A percentile compares a stretch with the other conserved stretches of the same genome.
Conservation (phyloP, 169 alveolate genomes). For the Plasmodium berghei region DNA sequence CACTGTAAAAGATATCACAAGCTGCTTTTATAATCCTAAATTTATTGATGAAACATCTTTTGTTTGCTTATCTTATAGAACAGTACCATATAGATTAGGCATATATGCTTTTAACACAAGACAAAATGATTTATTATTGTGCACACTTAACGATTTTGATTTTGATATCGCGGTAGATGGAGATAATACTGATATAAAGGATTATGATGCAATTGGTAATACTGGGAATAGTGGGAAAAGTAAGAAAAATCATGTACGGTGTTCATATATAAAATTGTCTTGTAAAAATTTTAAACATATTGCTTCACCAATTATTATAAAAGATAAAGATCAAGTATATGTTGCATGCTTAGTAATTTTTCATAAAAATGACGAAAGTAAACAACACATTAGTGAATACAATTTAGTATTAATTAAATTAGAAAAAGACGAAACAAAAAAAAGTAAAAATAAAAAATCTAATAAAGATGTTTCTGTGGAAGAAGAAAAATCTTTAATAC, state of each 20-base stretch:
- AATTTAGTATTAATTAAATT: slow-evolving; percentile 48
- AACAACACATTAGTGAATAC: slow-evolving; percentile 48
- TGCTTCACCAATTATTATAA: slow-evolving; percentile 33
- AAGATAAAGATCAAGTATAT: slow-evolving; percentile 18
- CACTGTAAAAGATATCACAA: slow-evolving; percentile 32
- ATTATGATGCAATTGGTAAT: not conserved
- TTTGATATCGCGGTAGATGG: not conserved
- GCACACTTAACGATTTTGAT: slow-evolving; percentile 43
- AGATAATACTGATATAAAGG: not conserved
- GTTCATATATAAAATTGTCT: slow-evolving; percentile 48
- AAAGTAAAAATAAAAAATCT: not conserved
- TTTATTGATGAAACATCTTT: slow-evolving; percentile 75
- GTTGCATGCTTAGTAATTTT: slow-evolving; percentile 45
- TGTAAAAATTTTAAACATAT: slow-evolving; percentile 46
- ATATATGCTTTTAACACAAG: slow-evolving; percentile 57
- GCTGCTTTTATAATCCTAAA: slow-evolving; percentile 64
- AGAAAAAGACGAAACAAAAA: slow-evolving; percentile 32
- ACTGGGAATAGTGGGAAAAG: not conserved
- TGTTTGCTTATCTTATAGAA: slow-evolving; percentile 54
- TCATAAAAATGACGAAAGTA: slow-evolving; percentile 25
- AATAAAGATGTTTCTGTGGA: not conserved
- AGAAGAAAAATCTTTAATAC: slow-evolving; percentile 2
- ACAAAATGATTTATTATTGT: slow-evolving; percentile 42
- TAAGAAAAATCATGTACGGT: slow-evolving; percentile 9
- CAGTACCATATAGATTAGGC: slow-evolving; percentile 57